Evolutionary conservation across 1,139 yeast genomes (phyloP).

Genomic region (Geotrichum siamense): DNA sequence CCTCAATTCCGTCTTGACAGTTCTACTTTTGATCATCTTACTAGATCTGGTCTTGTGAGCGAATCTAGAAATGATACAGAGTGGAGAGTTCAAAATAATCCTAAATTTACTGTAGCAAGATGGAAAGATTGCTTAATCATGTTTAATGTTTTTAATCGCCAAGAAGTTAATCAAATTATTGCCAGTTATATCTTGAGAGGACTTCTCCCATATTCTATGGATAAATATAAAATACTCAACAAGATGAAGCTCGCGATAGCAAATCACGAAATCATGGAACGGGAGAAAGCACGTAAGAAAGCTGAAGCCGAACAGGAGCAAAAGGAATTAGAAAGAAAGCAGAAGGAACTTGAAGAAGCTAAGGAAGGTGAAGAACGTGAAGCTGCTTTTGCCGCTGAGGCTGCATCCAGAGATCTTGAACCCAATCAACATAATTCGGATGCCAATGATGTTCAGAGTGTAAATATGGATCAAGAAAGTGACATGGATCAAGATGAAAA

Average conservation of each 20-base stretch:
- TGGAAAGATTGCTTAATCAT: constrained; percentile 58
- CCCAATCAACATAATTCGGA: not conserved
- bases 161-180: constrained; percentile 42
- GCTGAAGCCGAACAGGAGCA: constrained; percentile 33
- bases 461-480: constrained; percentile 21
- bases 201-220: constrained; percentile 30
- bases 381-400: constrained; percentile 22
- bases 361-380: constrained; percentile 19
- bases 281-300: constrained; percentile 31
- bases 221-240: constrained; percentile 36
- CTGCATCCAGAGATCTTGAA: constrained; percentile 21
- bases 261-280: constrained; percentile 22
- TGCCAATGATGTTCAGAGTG: constrained; percentile 16
- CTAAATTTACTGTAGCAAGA: constrained; percentile 58
- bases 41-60: constrained; percentile 12
- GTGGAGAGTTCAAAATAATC: constrained; percentile 19
- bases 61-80: constrained; percentile 18
- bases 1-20: constrained; percentile 5
- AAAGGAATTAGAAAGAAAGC: constrained; percentile 22
- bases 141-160: constrained; percentile 42
- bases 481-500: constrained; percentile 11
- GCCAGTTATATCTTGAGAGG: constrained; percentile 45
- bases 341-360: constrained; percentile 33
- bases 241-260: constrained; percentile 18
- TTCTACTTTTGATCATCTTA: constrained; percentile 5